Conservation (phyloP, 2,329 filamentous ascomycete species). For the Phyllosticta ampelicida region DNA sequence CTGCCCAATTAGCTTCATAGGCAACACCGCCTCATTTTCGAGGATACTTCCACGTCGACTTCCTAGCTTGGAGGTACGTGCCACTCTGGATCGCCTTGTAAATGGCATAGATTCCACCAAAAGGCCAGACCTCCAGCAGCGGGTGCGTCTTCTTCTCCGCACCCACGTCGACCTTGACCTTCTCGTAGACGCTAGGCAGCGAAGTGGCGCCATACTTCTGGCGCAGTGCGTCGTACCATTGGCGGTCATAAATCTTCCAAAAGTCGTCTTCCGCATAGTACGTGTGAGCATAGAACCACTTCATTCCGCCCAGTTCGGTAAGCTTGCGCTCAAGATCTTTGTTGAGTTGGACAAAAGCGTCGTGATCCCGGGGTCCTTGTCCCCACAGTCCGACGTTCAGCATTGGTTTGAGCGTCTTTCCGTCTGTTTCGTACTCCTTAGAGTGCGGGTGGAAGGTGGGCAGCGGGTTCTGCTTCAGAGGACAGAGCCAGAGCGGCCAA, state of each 20-base stretch:
- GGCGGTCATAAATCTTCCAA: slow-evolving; percentile 52
- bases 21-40: not conserved
- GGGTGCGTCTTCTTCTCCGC: not conserved
- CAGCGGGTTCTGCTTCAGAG: slow-evolving; percentile 22
- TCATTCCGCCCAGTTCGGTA: slow-evolving; percentile 50
- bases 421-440: slow-evolving; percentile 19
- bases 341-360: slow-evolving; percentile 43
- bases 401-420: slow-evolving; percentile 15
- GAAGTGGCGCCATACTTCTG: slow-evolving; percentile 48
- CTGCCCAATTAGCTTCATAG: too few species aligned
- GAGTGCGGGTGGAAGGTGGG: slow-evolving; percentile 10
- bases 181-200: slow-evolving; percentile 56
- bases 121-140: not conserved
- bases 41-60: slow-evolving; percentile 1
- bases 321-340: slow-evolving; percentile 50
- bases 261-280: slow-evolving; percentile 60
- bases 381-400: slow-evolving; percentile 64
- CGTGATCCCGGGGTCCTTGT: slow-evolving; percentile 16
- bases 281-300: slow-evolving; percentile 60
- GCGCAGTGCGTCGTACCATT: slow-evolving; percentile 47
- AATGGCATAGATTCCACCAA: slow-evolving; percentile 2
- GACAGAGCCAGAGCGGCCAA: slow-evolving; percentile 39
- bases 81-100: not conserved
- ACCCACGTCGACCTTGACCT: slow-evolving; percentile 38
- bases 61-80: not conserved